Conservation (phyloP, 2,329 filamentous ascomycete species). For the Fusarium sp. region DNA sequence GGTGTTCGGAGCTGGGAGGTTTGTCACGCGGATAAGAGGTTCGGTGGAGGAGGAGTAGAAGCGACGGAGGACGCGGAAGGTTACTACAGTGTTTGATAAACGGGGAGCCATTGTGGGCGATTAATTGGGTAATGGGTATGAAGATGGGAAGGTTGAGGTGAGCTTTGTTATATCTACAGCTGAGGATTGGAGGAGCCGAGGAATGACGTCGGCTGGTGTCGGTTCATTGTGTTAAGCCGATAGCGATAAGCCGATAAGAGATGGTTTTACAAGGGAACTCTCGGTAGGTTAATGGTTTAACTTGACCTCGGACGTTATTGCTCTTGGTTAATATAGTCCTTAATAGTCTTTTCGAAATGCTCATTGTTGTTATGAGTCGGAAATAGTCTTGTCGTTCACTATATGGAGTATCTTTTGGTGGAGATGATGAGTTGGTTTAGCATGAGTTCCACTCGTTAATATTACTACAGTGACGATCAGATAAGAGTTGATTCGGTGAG, state of each 20-base stretch:
- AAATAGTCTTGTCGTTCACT: neutral
- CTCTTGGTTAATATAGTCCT: neutral
- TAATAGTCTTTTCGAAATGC: neutral
- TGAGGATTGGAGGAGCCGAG: constrained; percentile 19
- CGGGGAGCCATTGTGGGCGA: constrained; percentile 53
- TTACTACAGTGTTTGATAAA: constrained; percentile 38
- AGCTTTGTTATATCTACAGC: neutral
- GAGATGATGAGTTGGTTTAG: constrained; percentile 36
- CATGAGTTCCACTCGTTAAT: constrained; percentile 22
- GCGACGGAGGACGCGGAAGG: constrained; percentile 43
- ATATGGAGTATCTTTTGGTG: constrained; percentile 16
- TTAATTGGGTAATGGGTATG: constrained; percentile 3
- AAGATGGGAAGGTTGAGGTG: neutral
- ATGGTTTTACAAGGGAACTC: neutral
- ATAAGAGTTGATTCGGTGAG: neutral
- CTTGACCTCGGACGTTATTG: constrained; percentile 4
- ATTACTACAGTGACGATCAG: constrained; percentile 9
- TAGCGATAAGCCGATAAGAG: constrained; percentile 41
- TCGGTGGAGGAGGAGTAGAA: constrained; percentile 63
- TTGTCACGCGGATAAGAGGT: constrained; percentile 77
- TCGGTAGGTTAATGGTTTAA: neutral
- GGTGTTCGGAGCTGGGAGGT: constrained; percentile 81
- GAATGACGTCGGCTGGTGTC: constrained; percentile 44
- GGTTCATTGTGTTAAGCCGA: constrained; percentile 41
- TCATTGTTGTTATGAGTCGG: too few relatives aligned